These are phyloP conservation scores for Rubia yunnanensis DNA, from an alignment of 257 asterid genomes.

Conservation along the genomic window DNA sequence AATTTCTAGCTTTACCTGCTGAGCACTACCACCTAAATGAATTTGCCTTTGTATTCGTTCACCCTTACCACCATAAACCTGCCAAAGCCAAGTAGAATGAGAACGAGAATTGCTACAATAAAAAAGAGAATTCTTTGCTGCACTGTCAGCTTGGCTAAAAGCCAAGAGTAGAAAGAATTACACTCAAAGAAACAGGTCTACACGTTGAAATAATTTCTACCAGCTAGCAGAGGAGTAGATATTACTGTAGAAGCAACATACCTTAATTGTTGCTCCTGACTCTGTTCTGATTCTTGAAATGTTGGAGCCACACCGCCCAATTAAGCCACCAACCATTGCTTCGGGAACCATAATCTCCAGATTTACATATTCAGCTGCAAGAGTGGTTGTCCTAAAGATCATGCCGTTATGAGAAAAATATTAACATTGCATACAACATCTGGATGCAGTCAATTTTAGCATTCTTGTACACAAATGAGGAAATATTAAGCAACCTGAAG, in stretches of 20 bases:
- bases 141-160: background rate
- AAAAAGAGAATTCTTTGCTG: background rate
- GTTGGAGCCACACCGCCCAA: constrained; percentile 93
- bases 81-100: constrained; percentile 13
- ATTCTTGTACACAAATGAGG: constrained; percentile 2
- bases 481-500: constrained; percentile 51
- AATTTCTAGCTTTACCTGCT: constrained; percentile 45
- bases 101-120: too few relatives aligned
- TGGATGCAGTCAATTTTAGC: constrained; percentile 25
- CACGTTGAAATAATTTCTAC: background rate
- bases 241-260: constrained; percentile 13
- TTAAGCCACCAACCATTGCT: constrained; percentile 87
- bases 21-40: constrained; percentile 76
- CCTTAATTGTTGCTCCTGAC: constrained; percentile 91
- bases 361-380: constrained; percentile 75
- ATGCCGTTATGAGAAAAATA: constrained; percentile 30
- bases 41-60: constrained; percentile 87
- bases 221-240: background rate
- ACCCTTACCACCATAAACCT: constrained; percentile 92
- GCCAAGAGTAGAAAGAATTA: background rate
- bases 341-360: constrained; percentile 87
- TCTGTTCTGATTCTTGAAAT: constrained; percentile 90
- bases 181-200: constrained; percentile 1
- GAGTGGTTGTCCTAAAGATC: constrained; percentile 36
- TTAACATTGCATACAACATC: constrained; percentile 24